phyloP scores from a whole-genome alignment of 257 asterid genomes.

The Jasminum sambac region DNA sequence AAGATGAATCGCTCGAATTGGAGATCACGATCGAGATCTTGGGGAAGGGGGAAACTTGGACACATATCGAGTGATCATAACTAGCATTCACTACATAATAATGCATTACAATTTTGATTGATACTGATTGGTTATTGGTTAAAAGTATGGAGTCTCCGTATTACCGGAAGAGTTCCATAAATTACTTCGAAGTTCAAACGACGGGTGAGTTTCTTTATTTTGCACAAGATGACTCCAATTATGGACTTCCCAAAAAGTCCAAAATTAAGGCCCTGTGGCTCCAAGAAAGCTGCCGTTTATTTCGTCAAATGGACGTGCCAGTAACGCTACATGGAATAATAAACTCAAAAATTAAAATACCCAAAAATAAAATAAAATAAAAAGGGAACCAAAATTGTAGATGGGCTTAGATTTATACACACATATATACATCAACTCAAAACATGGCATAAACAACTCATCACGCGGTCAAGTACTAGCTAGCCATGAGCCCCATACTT shows the following conservation, averaged over 20 bases:
- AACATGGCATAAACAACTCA: background rate
- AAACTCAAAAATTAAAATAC: background rate
- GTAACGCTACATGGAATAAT: slow-evolving; percentile 26
- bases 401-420: background rate
- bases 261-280: slow-evolving; percentile 23
- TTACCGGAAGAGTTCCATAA: too few relatives aligned
- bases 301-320: slow-evolving; percentile 32
- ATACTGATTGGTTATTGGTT: too few relatives aligned
- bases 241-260: slow-evolving; percentile 19
- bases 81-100: too few relatives aligned
- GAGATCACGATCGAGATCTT: too few relatives aligned
- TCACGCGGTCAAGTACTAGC: slow-evolving; percentile 21
- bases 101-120: too few relatives aligned
- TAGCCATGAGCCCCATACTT: slow-evolving; percentile 38
- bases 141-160: too few relatives aligned
- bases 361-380: background rate
- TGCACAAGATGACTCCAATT: background rate
- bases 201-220: background rate
- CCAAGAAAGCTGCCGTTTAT: slow-evolving; percentile 37
- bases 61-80: too few relatives aligned
- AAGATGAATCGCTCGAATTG: too few relatives aligned
- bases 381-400: too few relatives aligned
- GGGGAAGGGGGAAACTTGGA: too few relatives aligned
- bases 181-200: too few relatives aligned
- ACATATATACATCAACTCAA: slow-evolving; percentile 11